These are phyloP conservation scores for Colletotrichum filicis DNA, from an alignment of 2,329 filamentous ascomycete species.

Conservation along the genomic window DNA sequence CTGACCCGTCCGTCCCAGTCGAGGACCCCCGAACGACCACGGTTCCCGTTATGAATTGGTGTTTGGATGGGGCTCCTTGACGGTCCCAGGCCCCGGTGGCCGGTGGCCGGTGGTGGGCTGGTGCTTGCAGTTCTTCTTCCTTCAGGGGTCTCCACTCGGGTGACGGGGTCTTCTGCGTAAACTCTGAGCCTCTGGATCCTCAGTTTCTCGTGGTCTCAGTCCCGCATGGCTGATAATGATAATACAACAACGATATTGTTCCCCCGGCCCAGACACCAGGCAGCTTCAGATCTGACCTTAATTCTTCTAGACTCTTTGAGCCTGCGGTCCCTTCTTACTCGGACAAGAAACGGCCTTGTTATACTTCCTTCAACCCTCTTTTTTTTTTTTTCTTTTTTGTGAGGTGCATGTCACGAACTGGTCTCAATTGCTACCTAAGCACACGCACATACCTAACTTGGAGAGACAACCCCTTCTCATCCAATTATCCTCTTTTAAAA, in stretches of 20 bases:
- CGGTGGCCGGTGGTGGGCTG: background rate
- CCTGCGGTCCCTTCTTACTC: background rate
- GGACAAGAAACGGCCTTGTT: background rate
- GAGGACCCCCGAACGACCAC: conserved; percentile 9
- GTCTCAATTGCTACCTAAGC: conserved; percentile 18
- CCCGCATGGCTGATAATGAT: conserved; percentile 4
- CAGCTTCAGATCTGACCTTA: background rate
- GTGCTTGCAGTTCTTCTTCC: background rate
- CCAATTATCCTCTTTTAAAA: background rate
- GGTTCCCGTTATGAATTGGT: background rate
- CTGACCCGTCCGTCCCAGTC: conserved; percentile 7
- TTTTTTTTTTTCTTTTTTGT: background rate
- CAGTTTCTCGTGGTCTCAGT: background rate
- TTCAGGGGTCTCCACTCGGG: background rate
- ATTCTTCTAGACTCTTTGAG: background rate
- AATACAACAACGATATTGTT: conserved; percentile 7
- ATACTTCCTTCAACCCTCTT: background rate
- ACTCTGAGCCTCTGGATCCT: background rate
- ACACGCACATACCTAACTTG: background rate
- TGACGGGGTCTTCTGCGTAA: too few species aligned
- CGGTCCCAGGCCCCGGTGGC: background rate
- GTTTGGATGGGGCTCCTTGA: conserved; percentile 6
- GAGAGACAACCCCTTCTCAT: background rate
- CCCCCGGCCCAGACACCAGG: background rate
- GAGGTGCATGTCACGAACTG: background rate